These are phyloP conservation scores for Sequoiadendron giganteum DNA, from an alignment of 75 land plant genomes.

Conservation along the genomic window DNA sequence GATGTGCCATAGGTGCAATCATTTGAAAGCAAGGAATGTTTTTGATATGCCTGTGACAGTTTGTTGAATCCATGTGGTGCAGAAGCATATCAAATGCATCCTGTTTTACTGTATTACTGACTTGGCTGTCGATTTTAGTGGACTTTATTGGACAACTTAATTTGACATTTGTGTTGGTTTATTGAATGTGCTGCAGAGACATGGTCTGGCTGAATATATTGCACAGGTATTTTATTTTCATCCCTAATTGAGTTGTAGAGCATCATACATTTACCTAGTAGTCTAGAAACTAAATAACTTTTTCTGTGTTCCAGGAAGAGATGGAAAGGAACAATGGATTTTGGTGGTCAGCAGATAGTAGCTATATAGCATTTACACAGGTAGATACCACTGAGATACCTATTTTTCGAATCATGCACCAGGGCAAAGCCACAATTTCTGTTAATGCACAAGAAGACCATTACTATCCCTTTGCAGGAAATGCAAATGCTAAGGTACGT, in stretches of 20 bases:
- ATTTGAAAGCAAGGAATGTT: background rate
- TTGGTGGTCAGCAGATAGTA: conserved; percentile 97
- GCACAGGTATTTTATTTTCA: conserved; percentile 72
- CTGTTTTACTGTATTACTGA: background rate
- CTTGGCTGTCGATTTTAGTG: background rate
- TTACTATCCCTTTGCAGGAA: conserved; percentile 93
- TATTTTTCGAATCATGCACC: conserved; percentile 92
- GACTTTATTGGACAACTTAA: background rate
- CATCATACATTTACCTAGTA: background rate
- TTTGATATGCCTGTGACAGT: background rate
- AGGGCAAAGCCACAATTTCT: conserved; percentile 83
- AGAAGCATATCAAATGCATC: background rate
- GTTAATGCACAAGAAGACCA: conserved; percentile 96
- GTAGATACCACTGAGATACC: conserved; percentile 89
- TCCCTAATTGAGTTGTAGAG: conserved; percentile 8
- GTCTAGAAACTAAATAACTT: background rate
- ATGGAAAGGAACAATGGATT: conserved; percentile 95
- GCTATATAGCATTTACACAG: conserved; percentile 83
- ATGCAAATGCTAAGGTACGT: conserved; percentile 78
- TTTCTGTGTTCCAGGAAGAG: conserved; percentile 70
- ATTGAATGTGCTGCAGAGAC: conserved; percentile 58
- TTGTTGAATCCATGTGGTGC: background rate
- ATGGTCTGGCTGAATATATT: conserved; percentile 97
- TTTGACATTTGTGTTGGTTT: conserved; percentile 3
- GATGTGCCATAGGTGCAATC: background rate